Conservation (phyloP, 805 yeast species). For the Wickerhamiella australiensis region DNA sequence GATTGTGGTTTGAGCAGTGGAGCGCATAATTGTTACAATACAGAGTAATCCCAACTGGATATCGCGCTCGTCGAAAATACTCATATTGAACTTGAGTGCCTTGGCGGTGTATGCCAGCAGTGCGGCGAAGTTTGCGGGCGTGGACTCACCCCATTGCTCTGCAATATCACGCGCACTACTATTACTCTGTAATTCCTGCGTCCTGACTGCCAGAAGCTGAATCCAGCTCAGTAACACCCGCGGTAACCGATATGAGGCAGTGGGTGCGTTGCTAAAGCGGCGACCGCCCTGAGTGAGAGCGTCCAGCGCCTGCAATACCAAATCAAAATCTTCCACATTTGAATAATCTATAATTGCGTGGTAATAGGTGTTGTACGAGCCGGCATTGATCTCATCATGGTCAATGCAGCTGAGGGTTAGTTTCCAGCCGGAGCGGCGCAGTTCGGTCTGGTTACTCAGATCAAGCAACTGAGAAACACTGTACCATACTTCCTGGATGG, state of each 20-base stretch:
- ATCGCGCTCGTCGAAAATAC: slow-evolving; percentile 34
- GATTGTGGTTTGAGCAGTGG: slow-evolving; percentile 32
- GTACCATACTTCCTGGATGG: slow-evolving; percentile 69
- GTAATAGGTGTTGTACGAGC: slow-evolving; percentile 45
- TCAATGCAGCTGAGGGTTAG: slow-evolving; percentile 46
- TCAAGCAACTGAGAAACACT: slow-evolving; percentile 44
- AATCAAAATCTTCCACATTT: slow-evolving; percentile 40
- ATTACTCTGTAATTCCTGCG: slow-evolving; percentile 26
- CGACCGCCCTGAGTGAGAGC: slow-evolving; percentile 41
- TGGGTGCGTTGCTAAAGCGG: slow-evolving; percentile 19
- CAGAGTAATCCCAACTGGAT: slow-evolving; percentile 29
- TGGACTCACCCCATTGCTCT: slow-evolving; percentile 23
- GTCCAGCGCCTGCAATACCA: slow-evolving; percentile 38
- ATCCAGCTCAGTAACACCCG: slow-evolving; percentile 32
- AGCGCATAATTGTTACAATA: slow-evolving; percentile 31
- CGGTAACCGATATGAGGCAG: slow-evolving; percentile 33
- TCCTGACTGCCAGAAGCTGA: slow-evolving; percentile 24
- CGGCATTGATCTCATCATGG: slow-evolving; percentile 39
- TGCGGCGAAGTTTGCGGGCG: slow-evolving; percentile 24
- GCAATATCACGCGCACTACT: slow-evolving; percentile 22
- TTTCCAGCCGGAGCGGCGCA: slow-evolving; percentile 39
- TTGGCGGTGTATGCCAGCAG: slow-evolving; percentile 33
- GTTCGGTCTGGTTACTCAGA: slow-evolving; percentile 26
- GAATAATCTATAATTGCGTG: slow-evolving; percentile 42
- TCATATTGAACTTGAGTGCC: slow-evolving; percentile 39